Conservation (phyloP, 352 stramenopile genomes). For the Phytophthora capsici region DNA sequence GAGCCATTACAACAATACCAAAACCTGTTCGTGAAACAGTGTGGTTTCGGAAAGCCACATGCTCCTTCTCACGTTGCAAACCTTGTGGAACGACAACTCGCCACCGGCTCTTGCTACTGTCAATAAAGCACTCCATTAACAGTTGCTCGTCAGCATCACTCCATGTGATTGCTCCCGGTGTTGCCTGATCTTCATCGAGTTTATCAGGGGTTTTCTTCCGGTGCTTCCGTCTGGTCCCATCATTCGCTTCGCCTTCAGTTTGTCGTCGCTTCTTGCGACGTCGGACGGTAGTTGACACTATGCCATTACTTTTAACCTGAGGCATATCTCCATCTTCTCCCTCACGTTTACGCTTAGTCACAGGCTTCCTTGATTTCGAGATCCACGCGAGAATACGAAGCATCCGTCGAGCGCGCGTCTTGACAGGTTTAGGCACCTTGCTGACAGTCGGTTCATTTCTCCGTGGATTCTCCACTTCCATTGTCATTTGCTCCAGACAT, state of each 20-base stretch:
- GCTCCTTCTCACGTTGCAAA: slow-evolving; percentile 62
- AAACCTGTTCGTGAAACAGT: slow-evolving; percentile 68
- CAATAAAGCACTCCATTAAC: slow-evolving; percentile 73
- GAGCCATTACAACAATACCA: slow-evolving; percentile 64
- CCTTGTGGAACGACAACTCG: slow-evolving; percentile 62
- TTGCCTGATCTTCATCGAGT: slow-evolving; percentile 16
- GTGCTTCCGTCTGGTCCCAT: slow-evolving; percentile 19
- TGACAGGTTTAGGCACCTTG: slow-evolving; percentile 65
- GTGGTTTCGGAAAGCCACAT: slow-evolving; percentile 68
- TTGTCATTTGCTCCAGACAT: slow-evolving; percentile 81
- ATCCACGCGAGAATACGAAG: slow-evolving; percentile 77
- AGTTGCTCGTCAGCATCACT: slow-evolving; percentile 59
- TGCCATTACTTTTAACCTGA: slow-evolving; percentile 51
- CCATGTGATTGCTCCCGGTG: slow-evolving; percentile 47
- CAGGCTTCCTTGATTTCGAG: slow-evolving; percentile 61
- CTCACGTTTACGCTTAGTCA: slow-evolving; percentile 35
- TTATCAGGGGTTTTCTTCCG: slow-evolving; percentile 20
- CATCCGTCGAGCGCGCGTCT: slow-evolving; percentile 72
- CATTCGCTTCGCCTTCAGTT: slow-evolving; percentile 13
- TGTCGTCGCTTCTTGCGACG: slow-evolving; percentile 42
- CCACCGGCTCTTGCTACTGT: slow-evolving; percentile 71
- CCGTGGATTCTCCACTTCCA: slow-evolving; percentile 67
- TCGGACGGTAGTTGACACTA: slow-evolving; percentile 66
- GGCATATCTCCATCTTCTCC: background rate
- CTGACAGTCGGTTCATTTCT: slow-evolving; percentile 63